A percentile compares a stretch with the other conserved stretches of the same genome.
Evolutionary conservation across 352 stramenopile genomes (phyloP).

Genomic region (Globisporangium echinulatum): DNA sequence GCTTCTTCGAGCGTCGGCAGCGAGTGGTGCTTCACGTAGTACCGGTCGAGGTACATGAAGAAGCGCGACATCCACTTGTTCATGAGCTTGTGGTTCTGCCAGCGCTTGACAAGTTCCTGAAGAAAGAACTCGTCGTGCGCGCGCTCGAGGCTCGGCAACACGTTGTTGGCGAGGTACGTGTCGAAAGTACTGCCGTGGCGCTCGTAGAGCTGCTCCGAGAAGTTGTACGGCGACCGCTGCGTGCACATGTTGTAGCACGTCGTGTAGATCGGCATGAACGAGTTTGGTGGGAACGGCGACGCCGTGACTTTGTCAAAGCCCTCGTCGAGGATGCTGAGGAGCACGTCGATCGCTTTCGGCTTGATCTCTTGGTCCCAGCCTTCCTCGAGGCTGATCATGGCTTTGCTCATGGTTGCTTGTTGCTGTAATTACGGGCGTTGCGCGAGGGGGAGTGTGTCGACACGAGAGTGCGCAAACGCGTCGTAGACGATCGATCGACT

Average conservation of each 20-base stretch:
- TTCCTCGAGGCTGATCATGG: constrained; percentile 80
- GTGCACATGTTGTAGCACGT: constrained; percentile 99
- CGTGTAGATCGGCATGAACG: constrained; percentile 89
- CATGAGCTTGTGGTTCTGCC: constrained; percentile 99
- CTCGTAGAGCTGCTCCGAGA: constrained; percentile 98
- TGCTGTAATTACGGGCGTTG: background rate
- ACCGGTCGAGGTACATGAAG: constrained; percentile 99
- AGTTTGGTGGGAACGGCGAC: constrained; percentile 76
- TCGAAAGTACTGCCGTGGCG: constrained; percentile 91
- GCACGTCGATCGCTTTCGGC: constrained; percentile 83
- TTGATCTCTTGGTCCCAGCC: constrained; percentile 88
- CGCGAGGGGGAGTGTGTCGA: background rate
- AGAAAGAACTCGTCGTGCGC: constrained; percentile 94
- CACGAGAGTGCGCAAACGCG: too few relatives aligned
- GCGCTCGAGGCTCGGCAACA: constrained; percentile 83
- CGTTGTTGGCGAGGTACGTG: constrained; percentile 86
- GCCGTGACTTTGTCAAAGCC: constrained; percentile 79
- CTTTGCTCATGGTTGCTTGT: constrained; percentile 58
- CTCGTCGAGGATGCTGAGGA: constrained; percentile 81
- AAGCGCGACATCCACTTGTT: constrained; percentile 99
- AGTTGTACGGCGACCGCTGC: constrained; percentile 98
- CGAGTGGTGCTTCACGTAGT: constrained; percentile 97
- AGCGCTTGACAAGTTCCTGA: constrained; percentile 94
- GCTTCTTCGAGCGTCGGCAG: constrained; percentile 94
- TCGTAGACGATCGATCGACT: too few relatives aligned